Base-by-base conservation (phyloP, 257 asterid species). In the Ballota nigra region DNA sequence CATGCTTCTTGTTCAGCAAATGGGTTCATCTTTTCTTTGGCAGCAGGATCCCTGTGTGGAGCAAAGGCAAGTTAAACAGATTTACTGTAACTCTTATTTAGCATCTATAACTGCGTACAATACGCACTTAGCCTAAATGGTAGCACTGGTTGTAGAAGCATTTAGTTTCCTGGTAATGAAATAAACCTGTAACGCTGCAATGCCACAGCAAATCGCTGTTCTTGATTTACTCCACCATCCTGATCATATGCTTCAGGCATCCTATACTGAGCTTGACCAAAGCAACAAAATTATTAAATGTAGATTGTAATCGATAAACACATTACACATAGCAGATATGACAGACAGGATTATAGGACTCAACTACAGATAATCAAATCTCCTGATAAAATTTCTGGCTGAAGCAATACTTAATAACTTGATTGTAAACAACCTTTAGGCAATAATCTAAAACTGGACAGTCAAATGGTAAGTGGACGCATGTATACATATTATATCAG, bases 1-100 rank as follows among this genome's bases (percentile, higher is more conserved):
- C 99, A 94, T 16, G 97, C 99, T 85, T 94, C 97, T 83, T 94
- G 97, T 81, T 94, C 99, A 13, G 97, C 97, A 83, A 94, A 94
- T 5, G 97, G 97, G 78, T 94, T 89, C 97, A 94, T 94, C 85
- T 94, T 94, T 75, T 91, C 97, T 49, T 78, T 89, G 31, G 95
- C 96, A 70, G 77, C 72, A 68, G 90, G 81, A 84, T 94, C 98
- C 86, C 93, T 89, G 78, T 45, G 70, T 29, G 61, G 59, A 28
- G 64, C 66, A 80, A 58, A 59, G 58, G 63, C 40, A 47, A 65
- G 75, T 67, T 52, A 81, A 41, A 64, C 26, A 47, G 72, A 64
- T 45, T 52, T 34, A 20, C 56, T 29, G 52, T 51, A 28, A 63
- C 70, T 63, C 33, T 38, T 64, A 62, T 22, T 60, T 49, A 34